phyloP scores from a whole-genome alignment of 2,329 filamentous ascomycete species.

The Penicillium sclerotigenum region DNA sequence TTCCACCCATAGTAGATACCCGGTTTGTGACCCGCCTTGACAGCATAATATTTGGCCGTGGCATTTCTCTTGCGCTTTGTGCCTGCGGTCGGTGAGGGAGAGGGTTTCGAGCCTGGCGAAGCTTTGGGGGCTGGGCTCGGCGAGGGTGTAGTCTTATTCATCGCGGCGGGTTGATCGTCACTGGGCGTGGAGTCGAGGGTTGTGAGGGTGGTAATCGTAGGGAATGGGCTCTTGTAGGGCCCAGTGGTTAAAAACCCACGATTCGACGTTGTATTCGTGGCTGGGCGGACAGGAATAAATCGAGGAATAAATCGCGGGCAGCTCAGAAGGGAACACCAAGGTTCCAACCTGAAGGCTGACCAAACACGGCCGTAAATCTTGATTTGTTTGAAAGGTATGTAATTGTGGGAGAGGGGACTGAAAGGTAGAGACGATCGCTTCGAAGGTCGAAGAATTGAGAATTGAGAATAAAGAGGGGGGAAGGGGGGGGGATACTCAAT shows the following conservation, averaged over 20 bases:
- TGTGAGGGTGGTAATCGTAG: background rate
- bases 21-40: slow-evolving; percentile 57
- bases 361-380: slow-evolving; percentile 17
- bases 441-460: background rate
- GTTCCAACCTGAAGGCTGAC: slow-evolving; percentile 29
- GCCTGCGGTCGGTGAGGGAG: slow-evolving; percentile 39
- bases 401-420: background rate
- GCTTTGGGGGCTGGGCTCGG: slow-evolving; percentile 33
- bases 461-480: background rate
- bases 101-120: slow-evolving; percentile 26
- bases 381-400: background rate
- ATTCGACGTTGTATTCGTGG: slow-evolving; percentile 12
- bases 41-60: slow-evolving; percentile 61
- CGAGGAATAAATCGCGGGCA: slow-evolving; percentile 22
- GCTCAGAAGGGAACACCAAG: slow-evolving; percentile 26
- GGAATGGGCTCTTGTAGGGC: background rate
- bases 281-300: slow-evolving; percentile 12
- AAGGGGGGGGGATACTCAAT: background rate
- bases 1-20: slow-evolving; percentile 63
- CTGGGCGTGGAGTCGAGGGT: background rate
- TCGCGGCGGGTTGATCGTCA: slow-evolving; percentile 14
- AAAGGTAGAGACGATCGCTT: background rate
- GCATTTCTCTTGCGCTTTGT: slow-evolving; percentile 55
- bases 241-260: background rate
- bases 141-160: slow-evolving; percentile 36